Base-by-base conservation (phyloP, 495 filamentous ascomycete species). In the Pyronema omphalodes region DNA sequence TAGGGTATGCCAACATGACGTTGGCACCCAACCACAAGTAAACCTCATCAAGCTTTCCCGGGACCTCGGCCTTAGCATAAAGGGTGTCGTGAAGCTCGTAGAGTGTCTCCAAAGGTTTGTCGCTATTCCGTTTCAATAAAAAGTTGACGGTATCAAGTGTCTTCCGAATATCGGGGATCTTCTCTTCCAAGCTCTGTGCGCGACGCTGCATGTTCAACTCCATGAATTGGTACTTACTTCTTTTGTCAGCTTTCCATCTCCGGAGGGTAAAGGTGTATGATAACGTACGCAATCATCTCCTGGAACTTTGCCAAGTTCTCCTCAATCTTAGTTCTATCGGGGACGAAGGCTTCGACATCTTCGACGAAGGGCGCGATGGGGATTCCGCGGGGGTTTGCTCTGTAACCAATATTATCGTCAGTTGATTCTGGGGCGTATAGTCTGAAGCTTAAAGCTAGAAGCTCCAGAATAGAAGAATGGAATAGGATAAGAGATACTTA, bases 161-260 rank as follows among this genome's bases (percentile, higher is more conserved):
- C 74, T 94, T 96, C 58, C 83, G 80, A 60, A 98, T 95, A 67
- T 98, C 91, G 0, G 91, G 91, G 61, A 96, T 83, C 74, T 95
- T 98, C 59, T 95, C 91, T 66, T 80, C 83, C 44, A 96, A 70
- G 12, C 88, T 86, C 9, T 73, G 74, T n/a, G 81, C 80, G 45
- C 91, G 79, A 47, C 84, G 74, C 61, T 89, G 80, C 23, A 85
- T 84, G 70, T 94, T 96, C 60, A 82, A 74, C 72, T 96, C 87
- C 91, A 98, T 98, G 71, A 95, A 98, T 68, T 96, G 93, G 71
- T 98, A 98, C 74, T 98, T 96, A 52, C 83, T 88, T 40, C 12
- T 9, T 45, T 5, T 49, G 34, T 52, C 44, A 55, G 44, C 44
- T 51, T 51, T 7, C 34, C 2, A 29, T 29, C 23, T 29, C 23